Evolutionary conservation across 306 rosid genomes (phyloP), one percentile per base, ranked within the genome.

Genomic region (Quercus glauca): DNA sequence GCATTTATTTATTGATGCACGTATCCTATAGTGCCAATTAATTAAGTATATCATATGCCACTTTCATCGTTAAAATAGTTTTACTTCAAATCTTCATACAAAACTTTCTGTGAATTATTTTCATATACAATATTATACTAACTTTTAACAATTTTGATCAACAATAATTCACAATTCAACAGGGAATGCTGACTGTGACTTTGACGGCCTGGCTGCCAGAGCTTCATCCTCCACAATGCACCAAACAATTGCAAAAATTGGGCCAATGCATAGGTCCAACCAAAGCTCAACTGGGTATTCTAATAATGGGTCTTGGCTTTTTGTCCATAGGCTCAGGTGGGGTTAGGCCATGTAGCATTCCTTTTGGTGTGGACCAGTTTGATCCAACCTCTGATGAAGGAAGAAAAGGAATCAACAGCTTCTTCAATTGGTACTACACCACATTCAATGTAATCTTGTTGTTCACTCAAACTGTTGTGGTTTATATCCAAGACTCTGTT

Each of bases 311-410:
- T 3, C 90, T 94, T 0, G 67, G 71, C 25, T 21, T 89, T 7
- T 21, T 94, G 59, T 83, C 91, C 52, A 59, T 92, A 13, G 97
- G 99, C 2, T 65, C 88, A 1, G 92, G 85, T 3, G 97, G 99
- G 5, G 87, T 94, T 72, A 76, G 92, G 28, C 97, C 97, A n/a
- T 94, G 99, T 23, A 91, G 95, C 17, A 83, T 91, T n/a, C 93
- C 99, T 0, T 92, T 94, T 78, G 97, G 97, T 0, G 88, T 91
- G 0, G 97, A 94, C 31, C 99, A 92, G 49, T 94, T 94, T 23
- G 97, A 94, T 13, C 83, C 88, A 2, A 65, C 90, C 1, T 89
- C 96, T 0, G 86, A 83, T 0, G 83, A 87, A 78, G 98, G 98
- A 1, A 82, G 85, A 29, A 83, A 85, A 82, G 93, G 94, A 28